phyloP scores from a whole-genome alignment of 2,329 filamentous ascomycete species.

The Atkinsonella texensis region DNA sequence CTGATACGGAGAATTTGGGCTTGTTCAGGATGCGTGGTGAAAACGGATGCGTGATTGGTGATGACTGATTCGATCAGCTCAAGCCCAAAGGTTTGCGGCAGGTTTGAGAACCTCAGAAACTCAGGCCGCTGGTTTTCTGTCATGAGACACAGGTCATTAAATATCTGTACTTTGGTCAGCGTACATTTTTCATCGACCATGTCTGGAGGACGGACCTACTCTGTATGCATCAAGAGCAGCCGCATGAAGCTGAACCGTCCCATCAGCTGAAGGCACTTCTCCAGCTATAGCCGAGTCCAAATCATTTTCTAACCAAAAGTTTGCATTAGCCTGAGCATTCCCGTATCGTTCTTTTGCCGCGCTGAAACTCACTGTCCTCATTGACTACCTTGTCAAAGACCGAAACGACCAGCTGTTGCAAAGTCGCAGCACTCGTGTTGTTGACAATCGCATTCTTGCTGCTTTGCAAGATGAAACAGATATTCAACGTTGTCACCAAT shows the following conservation, averaged over 20 bases:
- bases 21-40: slow-evolving; percentile 68
- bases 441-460: slow-evolving; percentile 91
- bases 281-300: slow-evolving; percentile 47
- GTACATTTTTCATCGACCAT: no score
- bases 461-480: slow-evolving; percentile 81
- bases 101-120: slow-evolving; percentile 65
- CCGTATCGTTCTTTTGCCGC: neutral
- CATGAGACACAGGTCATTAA: slow-evolving; percentile 81
- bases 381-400: slow-evolving; percentile 83
- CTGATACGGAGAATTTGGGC: slow-evolving; percentile 62
- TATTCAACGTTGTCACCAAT: slow-evolving; percentile 71
- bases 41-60: slow-evolving; percentile 71
- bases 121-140: slow-evolving; percentile 74
- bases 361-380: slow-evolving; percentile 53
- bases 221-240: slow-evolving; percentile 79
- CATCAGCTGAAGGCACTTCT: slow-evolving; percentile 55
- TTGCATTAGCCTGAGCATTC: neutral
- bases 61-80: slow-evolving; percentile 88
- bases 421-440: slow-evolving; percentile 89
- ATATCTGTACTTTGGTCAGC: slow-evolving; percentile 41
- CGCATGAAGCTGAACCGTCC: slow-evolving; percentile 52
- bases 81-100: slow-evolving; percentile 73
- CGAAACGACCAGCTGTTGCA: slow-evolving; percentile 85
- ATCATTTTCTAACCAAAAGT: slow-evolving; percentile 21
- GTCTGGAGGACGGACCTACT: slow-evolving; percentile 27